Conservation (phyloP, 2,329 filamentous ascomycete genomes). For the Colletotrichum sp. region DNA sequence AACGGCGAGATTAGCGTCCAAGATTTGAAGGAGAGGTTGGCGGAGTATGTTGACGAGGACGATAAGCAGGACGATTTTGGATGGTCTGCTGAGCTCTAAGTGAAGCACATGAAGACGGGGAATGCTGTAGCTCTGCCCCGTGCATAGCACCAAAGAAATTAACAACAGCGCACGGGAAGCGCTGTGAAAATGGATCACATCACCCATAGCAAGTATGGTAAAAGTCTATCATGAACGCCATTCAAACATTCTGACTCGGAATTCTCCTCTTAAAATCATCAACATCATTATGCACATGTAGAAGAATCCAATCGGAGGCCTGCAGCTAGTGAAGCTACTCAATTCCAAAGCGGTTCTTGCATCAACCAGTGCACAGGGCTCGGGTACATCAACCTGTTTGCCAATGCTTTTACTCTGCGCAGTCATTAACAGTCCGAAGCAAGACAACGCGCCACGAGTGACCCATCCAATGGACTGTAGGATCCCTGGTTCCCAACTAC, state of each 20-base stretch:
- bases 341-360: neutral
- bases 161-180: neutral
- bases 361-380: neutral
- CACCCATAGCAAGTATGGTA: neutral
- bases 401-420: neutral
- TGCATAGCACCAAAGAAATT: fast-evolving
- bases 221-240: neutral
- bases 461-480: neutral
- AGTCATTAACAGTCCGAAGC: neutral
- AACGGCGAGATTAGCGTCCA: constrained; percentile 60
- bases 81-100: constrained; percentile 16
- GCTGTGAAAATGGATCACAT: neutral
- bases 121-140: neutral
- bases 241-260: neutral
- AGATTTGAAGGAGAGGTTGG: constrained; percentile 63
- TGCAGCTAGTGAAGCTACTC: neutral
- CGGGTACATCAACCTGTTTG: neutral
- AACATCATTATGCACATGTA: neutral
- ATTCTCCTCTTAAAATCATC: neutral
- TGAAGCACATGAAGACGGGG: neutral
- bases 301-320: neutral
- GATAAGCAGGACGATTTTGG: neutral
- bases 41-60: constrained; percentile 45
- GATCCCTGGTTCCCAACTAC: neutral
- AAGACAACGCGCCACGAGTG: neutral